Base-by-base conservation (phyloP, 768 basidiomycete genomes). In the Podaxis sp. region DNA sequence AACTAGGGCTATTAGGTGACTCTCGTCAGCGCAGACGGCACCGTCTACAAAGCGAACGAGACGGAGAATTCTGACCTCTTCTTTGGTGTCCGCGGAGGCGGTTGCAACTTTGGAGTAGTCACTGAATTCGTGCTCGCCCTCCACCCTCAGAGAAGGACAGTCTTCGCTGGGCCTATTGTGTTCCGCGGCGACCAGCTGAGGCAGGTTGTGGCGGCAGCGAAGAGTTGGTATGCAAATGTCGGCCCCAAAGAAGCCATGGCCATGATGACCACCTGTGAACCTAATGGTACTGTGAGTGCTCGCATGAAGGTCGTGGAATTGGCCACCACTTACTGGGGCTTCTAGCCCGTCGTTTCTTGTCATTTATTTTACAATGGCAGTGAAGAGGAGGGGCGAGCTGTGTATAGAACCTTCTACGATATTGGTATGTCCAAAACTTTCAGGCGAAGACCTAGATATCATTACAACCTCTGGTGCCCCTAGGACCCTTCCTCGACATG, bases 71-170 rank as follows among this genome's bases (percentile, higher is more conserved):
- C 75, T 6, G 84, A 85, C 61, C 71, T 85, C 15, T 84, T 82
- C 70, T 85, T 81, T 68, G 84, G 70, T 27, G 76, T 85, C 57
- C 75, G 83, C 40, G 83, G 84, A 5, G 83, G 78, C 24, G 84
- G 83, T 36, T 76, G 76, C 40, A 85, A 85, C 66, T 85, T 85
- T 64, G 84, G 84, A n/a, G 79, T 85, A n/a, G 79, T 82, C 57
- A 83, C 82, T 5, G 79, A 84, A 63, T 85, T 86, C 64, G 79
- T 83, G 1, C 69, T 81, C 59, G 67, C 71, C 56, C 67, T 85
- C 55, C 75, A 85, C 66, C 80, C 81, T 8, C 85, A 87, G 63
- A 77, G 79, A 4, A 66, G 69, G 17, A 82, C 77, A 1, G 77
- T 85, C n/a, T 86, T 78, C 59, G 71, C 75, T 15, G 84, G 84